phyloP scores from a whole-genome alignment of 306 rosid species.

The Malus asiatica region DNA sequence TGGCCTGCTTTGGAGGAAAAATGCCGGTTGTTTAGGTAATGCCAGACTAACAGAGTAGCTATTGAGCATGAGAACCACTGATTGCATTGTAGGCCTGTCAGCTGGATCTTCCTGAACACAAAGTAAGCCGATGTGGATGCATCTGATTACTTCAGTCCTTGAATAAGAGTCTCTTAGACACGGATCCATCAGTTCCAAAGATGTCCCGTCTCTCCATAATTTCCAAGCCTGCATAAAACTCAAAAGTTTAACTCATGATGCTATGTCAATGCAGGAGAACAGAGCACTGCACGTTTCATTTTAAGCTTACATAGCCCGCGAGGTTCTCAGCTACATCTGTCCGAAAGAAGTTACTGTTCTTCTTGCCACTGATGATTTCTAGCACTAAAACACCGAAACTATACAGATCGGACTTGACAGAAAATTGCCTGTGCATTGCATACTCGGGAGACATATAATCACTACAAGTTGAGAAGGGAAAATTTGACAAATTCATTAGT shows the following conservation, averaged over 20 bases:
- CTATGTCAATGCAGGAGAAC: not conserved
- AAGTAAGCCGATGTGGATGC: conserved; percentile 45
- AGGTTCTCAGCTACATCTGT: not conserved
- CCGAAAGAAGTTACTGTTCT: conserved; percentile 3
- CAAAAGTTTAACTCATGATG: too few relatives aligned
- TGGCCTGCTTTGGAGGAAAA: conserved; percentile 6
- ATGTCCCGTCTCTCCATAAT: conserved; percentile 24
- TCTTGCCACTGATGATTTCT: conserved; percentile 18
- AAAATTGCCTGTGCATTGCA: not conserved
- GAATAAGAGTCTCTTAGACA: conserved; percentile 10
- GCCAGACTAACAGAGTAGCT: conserved; percentile 27
- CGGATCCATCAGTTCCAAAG: conserved; percentile 27
- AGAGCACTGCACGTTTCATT: not conserved
- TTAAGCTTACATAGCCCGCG: not conserved
- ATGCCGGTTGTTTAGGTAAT: conserved; percentile 28
- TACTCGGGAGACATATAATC: conserved; percentile 12
- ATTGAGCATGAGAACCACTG: conserved; percentile 36
- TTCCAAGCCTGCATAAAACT: conserved; percentile 35
- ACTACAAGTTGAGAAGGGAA: not conserved
- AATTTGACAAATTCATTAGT: too few relatives aligned
- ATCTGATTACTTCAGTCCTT: conserved; percentile 31
- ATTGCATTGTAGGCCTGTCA: conserved; percentile 43
- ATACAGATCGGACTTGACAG: conserved; percentile 18
- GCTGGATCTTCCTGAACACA: conserved; percentile 41
- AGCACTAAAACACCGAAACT: conserved; percentile 20